A percentile compares a stretch with the other conserved stretches of the same genome.
phyloP scores from a whole-genome alignment of 148 eudicot genomes.

The Salicornia ramosissima region DNA sequence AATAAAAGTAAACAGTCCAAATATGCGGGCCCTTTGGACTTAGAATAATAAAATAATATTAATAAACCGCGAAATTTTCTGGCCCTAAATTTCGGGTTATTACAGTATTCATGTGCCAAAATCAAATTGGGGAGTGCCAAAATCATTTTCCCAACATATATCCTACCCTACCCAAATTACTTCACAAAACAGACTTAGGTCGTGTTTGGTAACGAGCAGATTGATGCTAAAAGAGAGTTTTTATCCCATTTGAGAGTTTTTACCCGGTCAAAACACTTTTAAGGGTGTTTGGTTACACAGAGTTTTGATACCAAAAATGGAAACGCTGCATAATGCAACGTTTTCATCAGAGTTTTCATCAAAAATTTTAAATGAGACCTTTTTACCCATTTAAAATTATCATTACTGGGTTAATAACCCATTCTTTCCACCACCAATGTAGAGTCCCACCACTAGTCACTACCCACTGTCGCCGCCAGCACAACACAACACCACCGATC shows the following conservation, averaged over 20 bases:
- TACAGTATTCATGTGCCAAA: too few species aligned
- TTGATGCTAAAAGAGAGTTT: not conserved
- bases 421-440: not conserved
- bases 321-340: not conserved
- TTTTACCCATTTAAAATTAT: not conserved
- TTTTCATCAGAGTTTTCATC: not conserved
- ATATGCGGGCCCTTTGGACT: too few species aligned
- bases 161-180: too few species aligned
- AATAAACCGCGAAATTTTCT: too few species aligned
- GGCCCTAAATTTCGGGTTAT: too few species aligned
- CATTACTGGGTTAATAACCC: not conserved
- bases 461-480: not conserved
- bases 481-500: not conserved
- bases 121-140: too few species aligned
- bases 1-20: too few species aligned
- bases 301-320: not conserved
- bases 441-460: not conserved
- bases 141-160: too few species aligned
- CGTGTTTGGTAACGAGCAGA: not conserved
- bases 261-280: not conserved
- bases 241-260: not conserved
- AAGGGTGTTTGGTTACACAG: not conserved
- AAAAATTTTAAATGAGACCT: not conserved
- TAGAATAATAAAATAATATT: too few species aligned
- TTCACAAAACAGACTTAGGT: too few species aligned